Evolutionary conservation across 225 moss, liverwort and hornwort genomes (phyloP), one percentile per base, ranked within the genome.

Genomic region (Anthoceros angustus): DNA sequence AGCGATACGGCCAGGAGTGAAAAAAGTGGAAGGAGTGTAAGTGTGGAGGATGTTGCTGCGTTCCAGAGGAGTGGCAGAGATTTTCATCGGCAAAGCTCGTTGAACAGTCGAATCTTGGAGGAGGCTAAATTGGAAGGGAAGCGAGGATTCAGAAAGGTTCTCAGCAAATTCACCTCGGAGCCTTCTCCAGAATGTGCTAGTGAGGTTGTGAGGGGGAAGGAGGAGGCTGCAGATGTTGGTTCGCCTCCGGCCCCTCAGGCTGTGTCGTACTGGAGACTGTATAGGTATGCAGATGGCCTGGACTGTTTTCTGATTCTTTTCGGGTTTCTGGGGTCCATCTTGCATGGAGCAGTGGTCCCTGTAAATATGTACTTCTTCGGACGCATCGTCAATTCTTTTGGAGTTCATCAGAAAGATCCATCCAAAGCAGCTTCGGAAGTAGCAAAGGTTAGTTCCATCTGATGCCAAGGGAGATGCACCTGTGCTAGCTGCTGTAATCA

Each of bases 351-450:
- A 18, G 55, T 55, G 18, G 8, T 15, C 7, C 55, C 55, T 55
- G 55, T 20, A 4, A 55, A 55, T 4, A 15, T 55, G 8, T 55
- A 8, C 55, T 55, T 15, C n/a, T 55, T 55, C 23, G 55, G 55
- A 55, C 55, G 55, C 10, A 55, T 55, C 55, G 4, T 55, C 55
- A 55, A 55, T 15, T 55, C 55, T 55, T 55, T 55, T 55, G 55
- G 55, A 55, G 55, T 12, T 15, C 55, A 55, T 55, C 55, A 55
- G 55, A 20, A 55, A 18, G 55, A 55, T 23, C 55, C 55, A 23
- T 55, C 55, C 18, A 18, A 15, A 7, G 55, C 55, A 55, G 55
- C 55, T 9, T 55, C 55, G 14, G n/a, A 55, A 55, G 55, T 55
- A 55, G 18, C 16, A 20, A 55, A 23, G 55, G 55, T 55, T 0